A percentile compares a stretch with the other conserved stretches of the same genome.
phyloP scores from a whole-genome alignment of 106 monocot species.

The Dioscorea alata region DNA sequence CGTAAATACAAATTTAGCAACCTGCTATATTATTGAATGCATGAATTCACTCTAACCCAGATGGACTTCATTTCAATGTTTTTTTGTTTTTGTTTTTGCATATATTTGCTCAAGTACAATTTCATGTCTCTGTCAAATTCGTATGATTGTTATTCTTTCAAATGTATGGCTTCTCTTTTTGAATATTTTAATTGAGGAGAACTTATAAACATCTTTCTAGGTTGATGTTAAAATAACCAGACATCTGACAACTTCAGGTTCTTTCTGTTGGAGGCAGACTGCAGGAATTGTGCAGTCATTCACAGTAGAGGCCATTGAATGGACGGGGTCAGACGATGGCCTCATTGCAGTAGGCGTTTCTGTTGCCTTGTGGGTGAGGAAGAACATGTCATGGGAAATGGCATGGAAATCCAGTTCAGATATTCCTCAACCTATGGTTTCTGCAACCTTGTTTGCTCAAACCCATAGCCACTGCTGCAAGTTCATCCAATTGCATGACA shows the following conservation, averaged over 20 bases:
- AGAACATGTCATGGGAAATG: conserved; percentile 52
- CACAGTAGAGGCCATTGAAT: conserved; percentile 53
- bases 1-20: too few relatives aligned
- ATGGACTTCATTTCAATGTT: too few relatives aligned
- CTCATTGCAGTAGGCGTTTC: conserved; percentile 56
- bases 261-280: conserved; percentile 63
- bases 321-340: conserved; percentile 89
- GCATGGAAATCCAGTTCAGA: conserved; percentile 49
- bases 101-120: neutral
- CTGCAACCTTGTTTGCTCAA: conserved; percentile 59
- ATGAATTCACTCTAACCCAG: too few relatives aligned
- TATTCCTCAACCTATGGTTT: conserved; percentile 63
- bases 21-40: too few relatives aligned
- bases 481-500: neutral
- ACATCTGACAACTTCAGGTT: conserved; percentile 36
- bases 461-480: conserved; percentile 55
- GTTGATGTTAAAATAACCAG: neutral
- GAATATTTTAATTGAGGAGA: neutral
- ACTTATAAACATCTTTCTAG: too few relatives aligned
- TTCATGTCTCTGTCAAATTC: neutral
- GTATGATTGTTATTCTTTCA: neutral
- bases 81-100: neutral
- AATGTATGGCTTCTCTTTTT: neutral
- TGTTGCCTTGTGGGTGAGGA: conserved; percentile 58
- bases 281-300: conserved; percentile 49